Base-by-base conservation (phyloP, 768 basidiomycete species). In the Lentinus brumalis region DNA sequence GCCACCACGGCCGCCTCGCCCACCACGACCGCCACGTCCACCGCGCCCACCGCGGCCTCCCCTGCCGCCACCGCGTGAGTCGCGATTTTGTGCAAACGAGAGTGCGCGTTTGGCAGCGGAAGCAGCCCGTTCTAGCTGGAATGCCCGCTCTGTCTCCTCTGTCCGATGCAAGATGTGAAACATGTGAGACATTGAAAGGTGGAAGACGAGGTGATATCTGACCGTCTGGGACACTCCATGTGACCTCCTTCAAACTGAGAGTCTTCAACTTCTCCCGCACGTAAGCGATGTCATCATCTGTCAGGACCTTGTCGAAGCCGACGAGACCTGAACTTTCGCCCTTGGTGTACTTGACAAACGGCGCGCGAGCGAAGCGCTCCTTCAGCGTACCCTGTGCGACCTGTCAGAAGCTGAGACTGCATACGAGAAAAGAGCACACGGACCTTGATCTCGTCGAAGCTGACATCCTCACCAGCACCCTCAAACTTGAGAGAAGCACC, bases 91-190 rank as follows among this genome's bases (percentile, higher is more conserved):
- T 75, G 77, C 59, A 78, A 80, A 67, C 69, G 68, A 76, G 31
- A 75, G 69, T 12, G 69, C 73, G 5, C 78, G 79, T 64, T 81
- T 82, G 1, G 89, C 91, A 4, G 88, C 86, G 16, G 80, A 78
- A 62, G 87, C 82, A 2, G 89, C 90, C 11, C 91, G 87, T 69
- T 91, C 86, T 31, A 91, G 77, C 68, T 89, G 87, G 76, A 91
- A 91, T 1, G 76, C 75, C 67, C 85, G 87, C 67, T 92, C 90
- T 50, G 84, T 84, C 29, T 86, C 85, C 79, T 91, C 91, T 90
- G 67, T 51, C 63, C 21, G 38, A n/a, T 5, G 50, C 4, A 52
- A 10, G 21, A 18, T 12, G 40, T 58, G 42, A 50, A 55, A 46
- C 58, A 15, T 29, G 51, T 58, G 31, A 52, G 61, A 58, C 11